These are phyloP conservation scores for Lactarius trivialis DNA, from an alignment of 768 basidiomycete species.

Conservation along the genomic window DNA sequence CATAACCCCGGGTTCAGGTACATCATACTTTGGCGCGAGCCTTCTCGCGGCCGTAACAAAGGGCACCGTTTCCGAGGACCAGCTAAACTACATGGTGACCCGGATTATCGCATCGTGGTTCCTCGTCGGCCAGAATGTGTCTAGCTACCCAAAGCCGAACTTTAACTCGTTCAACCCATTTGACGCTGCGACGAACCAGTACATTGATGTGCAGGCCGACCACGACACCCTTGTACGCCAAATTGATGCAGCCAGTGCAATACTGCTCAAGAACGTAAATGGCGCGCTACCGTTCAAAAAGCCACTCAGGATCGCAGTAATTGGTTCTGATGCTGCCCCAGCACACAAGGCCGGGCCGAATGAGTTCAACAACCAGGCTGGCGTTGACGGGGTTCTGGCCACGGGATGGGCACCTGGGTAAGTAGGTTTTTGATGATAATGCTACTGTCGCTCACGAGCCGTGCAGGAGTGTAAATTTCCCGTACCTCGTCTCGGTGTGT, in stretches of 20 bases:
- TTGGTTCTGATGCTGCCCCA: conserved; percentile 52
- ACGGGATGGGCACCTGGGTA: conserved; percentile 89
- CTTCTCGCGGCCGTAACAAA: conserved; percentile 64
- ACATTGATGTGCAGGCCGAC: conserved; percentile 62
- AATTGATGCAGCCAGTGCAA: conserved; percentile 67
- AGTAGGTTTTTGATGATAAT: conserved; percentile 12
- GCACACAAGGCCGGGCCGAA: conserved; percentile 39
- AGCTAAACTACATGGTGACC: conserved; percentile 76
- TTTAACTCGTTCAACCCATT: conserved; percentile 60
- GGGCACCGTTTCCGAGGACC: conserved; percentile 56
- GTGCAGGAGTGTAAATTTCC: conserved; percentile 58
- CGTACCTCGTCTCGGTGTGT: conserved; percentile 69
- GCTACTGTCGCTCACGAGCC: conserved; percentile 26
- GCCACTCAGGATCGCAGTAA: conserved; percentile 50
- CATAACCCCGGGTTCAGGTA: conserved; percentile 39
- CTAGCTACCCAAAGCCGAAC: conserved; percentile 56
- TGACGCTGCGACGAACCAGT: conserved; percentile 48
- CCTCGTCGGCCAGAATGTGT: conserved; percentile 46
- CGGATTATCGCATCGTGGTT: conserved; percentile 73
- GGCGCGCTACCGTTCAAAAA: conserved; percentile 53
- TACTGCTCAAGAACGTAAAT: conserved; percentile 66
- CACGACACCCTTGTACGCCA: conserved; percentile 62
- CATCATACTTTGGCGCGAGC: conserved; percentile 57
- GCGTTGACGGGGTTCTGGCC: conserved; percentile 59
- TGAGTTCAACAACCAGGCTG: conserved; percentile 37